Conservation (phyloP, 75 land plant genomes). For the Selaginella moellendorffii region DNA sequence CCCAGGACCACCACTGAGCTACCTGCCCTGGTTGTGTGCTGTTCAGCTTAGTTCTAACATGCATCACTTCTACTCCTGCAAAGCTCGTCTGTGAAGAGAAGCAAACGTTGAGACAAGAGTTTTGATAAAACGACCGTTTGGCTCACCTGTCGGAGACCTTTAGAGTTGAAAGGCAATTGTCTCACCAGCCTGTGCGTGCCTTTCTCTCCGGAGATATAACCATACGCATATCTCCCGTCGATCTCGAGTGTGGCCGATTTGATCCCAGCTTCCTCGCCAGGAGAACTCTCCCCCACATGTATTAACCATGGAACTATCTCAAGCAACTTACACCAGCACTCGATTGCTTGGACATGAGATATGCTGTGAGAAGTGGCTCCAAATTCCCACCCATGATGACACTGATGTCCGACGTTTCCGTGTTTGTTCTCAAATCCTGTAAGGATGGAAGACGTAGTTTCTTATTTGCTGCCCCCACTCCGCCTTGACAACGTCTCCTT, state of each 20-base stretch:
- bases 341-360: slow-evolving; percentile 87
- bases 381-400: slow-evolving; percentile 81
- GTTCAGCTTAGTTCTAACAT: too few species aligned
- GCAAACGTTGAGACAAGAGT: background rate
- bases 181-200: slow-evolving; percentile 93
- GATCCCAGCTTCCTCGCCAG: slow-evolving; percentile 95
- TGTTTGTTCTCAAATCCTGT: slow-evolving; percentile 76
- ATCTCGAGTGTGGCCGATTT: slow-evolving; percentile 86
- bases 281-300: slow-evolving; percentile 80
- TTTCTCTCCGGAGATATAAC: slow-evolving; percentile 85
- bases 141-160: slow-evolving; percentile 87
- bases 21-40: too few species aligned
- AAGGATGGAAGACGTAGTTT: slow-evolving; percentile 96
- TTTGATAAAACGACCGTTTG: background rate
- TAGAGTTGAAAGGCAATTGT: slow-evolving; percentile 87
- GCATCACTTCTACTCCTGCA: slow-evolving; percentile 95
- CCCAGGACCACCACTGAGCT: too few species aligned
- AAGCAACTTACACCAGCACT: slow-evolving; percentile 56
- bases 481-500: slow-evolving; percentile 93
- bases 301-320: too few species aligned
- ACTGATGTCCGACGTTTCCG: slow-evolving; percentile 64
- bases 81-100: slow-evolving; percentile 69
- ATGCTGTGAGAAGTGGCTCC: slow-evolving; percentile 77
- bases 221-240: slow-evolving; percentile 85
- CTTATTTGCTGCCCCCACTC: slow-evolving; percentile 98